phyloP scores from a whole-genome alignment of 352 stramenopile genomes.

The Phytophthora foliorum region DNA sequence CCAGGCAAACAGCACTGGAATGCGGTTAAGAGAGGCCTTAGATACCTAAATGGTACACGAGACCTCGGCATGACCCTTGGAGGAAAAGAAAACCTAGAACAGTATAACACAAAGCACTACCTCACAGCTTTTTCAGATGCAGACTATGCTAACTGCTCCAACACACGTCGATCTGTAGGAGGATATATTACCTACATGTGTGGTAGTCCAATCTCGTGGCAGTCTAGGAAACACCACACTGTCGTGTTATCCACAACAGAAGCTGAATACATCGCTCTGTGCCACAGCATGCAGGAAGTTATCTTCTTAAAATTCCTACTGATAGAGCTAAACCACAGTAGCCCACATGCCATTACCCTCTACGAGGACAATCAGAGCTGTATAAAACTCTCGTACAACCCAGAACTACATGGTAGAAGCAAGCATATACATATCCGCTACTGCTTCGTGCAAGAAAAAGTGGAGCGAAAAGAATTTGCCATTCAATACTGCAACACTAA shows the following conservation, averaged over 20 bases:
- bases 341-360: constrained; percentile 15
- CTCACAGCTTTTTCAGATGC: constrained; percentile 14
- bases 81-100: not conserved
- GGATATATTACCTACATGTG: constrained; percentile 25
- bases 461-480: constrained; percentile 29
- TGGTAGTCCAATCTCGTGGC: constrained; percentile 29
- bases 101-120: constrained; percentile 5
- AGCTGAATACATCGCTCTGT: constrained; percentile 30
- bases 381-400: constrained; percentile 44
- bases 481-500: constrained; percentile 17
- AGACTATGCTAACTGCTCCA: constrained; percentile 38
- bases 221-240: constrained; percentile 30
- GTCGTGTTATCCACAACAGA: constrained; percentile 39
- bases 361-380: constrained; percentile 49
- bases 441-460: constrained; percentile 45
- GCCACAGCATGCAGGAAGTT: constrained; percentile 31
- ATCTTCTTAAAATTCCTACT: constrained; percentile 16
- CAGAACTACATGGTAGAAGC: constrained; percentile 33
- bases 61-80: constrained; percentile 24
- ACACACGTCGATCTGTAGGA: constrained; percentile 30
- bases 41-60: constrained; percentile 23
- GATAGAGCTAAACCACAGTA: not conserved
- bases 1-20: constrained; percentile 23
- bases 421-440: constrained; percentile 53
- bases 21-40: constrained; percentile 26